phyloP scores from a whole-genome alignment of 352 stramenopile genomes.

The Phytophthora megakarya region DNA sequence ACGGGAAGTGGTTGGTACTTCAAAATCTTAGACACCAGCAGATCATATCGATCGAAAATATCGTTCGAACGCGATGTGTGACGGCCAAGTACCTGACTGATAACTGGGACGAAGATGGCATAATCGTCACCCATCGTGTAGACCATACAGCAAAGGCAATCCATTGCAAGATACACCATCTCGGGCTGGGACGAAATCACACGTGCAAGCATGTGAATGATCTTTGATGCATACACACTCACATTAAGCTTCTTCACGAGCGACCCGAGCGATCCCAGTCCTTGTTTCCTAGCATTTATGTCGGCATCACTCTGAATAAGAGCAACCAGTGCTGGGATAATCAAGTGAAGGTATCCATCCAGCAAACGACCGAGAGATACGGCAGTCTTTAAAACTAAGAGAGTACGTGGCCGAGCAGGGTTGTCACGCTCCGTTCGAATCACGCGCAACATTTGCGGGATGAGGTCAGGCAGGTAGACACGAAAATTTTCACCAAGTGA shows the following conservation, averaged over 20 bases:
- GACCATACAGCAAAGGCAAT: conserved; percentile 89
- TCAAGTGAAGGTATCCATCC: conserved; percentile 86
- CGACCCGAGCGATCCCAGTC: conserved; percentile 77
- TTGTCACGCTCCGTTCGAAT: conserved; percentile 83
- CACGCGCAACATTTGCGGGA: conserved; percentile 89
- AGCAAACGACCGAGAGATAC: conserved; percentile 77
- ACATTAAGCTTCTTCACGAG: conserved; percentile 91
- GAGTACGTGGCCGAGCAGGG: conserved; percentile 64
- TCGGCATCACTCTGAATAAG: conserved; percentile 87
- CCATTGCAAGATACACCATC: conserved; percentile 87
- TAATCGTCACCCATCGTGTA: conserved; percentile 91
- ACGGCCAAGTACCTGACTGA: conserved; percentile 80
- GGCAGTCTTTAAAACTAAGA: conserved; percentile 79
- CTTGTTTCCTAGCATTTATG: conserved; percentile 81
- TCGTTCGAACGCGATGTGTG: conserved; percentile 75
- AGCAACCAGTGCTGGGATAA: conserved; percentile 81
- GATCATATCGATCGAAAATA: conserved; percentile 88
- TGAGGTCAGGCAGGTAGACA: conserved; percentile 86
- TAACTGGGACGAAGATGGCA: conserved; percentile 87
- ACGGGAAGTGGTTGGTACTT: conserved; percentile 87
- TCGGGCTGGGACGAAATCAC: conserved; percentile 84
- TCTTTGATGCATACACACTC: conserved; percentile 88
- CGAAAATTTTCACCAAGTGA: conserved; percentile 87
- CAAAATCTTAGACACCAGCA: conserved; percentile 87
- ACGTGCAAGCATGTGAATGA: conserved; percentile 89